These are phyloP conservation scores for Ustilago tritici DNA, from an alignment of 1,284 basidiomycete species.

Conservation along the genomic window DNA sequence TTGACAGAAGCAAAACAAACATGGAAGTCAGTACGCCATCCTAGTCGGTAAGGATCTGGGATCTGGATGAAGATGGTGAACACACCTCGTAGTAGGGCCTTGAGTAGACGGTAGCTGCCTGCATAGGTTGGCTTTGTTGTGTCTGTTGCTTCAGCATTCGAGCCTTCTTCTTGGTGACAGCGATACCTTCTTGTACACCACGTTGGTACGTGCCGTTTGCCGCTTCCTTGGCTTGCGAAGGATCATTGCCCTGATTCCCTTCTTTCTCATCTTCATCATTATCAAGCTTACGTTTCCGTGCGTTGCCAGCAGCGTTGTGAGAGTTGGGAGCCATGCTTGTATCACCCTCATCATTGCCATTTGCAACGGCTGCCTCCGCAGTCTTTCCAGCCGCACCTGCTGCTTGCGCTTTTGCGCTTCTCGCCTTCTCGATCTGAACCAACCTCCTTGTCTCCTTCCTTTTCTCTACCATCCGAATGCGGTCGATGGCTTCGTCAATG, in stretches of 20 bases:
- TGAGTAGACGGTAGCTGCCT: slow-evolving; percentile 42
- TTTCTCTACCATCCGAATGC: slow-evolving; percentile 56
- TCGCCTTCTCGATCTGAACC: slow-evolving; percentile 61
- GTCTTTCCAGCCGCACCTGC: background rate
- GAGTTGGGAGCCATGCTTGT: slow-evolving; percentile 17
- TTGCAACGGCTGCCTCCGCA: background rate
- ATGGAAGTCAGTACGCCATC: background rate
- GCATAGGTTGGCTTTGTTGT: slow-evolving; percentile 35
- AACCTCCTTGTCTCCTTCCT: slow-evolving; percentile 59
- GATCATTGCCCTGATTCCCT: background rate
- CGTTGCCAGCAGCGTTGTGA: background rate
- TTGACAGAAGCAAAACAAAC: slow-evolving; percentile 7
- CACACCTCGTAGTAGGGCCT: slow-evolving; percentile 46
- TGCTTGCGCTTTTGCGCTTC: slow-evolving; percentile 18
- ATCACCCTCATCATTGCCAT: slow-evolving; percentile 10
- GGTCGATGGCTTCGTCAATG: slow-evolving; percentile 57
- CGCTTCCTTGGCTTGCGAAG: slow-evolving; percentile 7
- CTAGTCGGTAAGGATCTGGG: background rate
- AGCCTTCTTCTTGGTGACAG: slow-evolving; percentile 51
- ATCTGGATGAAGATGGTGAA: slow-evolving; percentile 10
- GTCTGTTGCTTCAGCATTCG: slow-evolving; percentile 40
- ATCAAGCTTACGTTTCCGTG: slow-evolving; percentile 32
- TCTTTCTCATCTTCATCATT: slow-evolving; percentile 7
- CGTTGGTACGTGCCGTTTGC: slow-evolving; percentile 29
- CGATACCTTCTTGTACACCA: slow-evolving; percentile 42